Evolutionary conservation across 352 stramenopile genomes (phyloP), one percentile per base, ranked within the genome.

Genomic region (Aphanomyces astaci): DNA sequence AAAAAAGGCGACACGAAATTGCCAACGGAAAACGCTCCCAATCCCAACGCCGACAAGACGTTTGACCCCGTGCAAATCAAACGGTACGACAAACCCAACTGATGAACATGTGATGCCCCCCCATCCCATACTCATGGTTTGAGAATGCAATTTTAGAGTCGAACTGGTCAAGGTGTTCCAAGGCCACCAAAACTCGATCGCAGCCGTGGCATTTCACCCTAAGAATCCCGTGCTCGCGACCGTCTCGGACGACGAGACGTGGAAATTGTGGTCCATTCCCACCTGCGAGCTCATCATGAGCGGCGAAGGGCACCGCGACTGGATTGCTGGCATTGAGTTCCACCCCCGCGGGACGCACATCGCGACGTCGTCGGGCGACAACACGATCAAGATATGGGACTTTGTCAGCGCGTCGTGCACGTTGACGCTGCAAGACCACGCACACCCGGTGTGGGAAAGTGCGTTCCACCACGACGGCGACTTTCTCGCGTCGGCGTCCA

Each of bases 331-430:
- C 13, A 88, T 98, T 33, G 77, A 82, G 40, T 98, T 98, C 72
- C 91, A 98, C 62, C 94, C 94, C 5, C 78, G 79, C 22, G 94
- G 94, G 36, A 96, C 89, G 7, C 91, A 98, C 76, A 80, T 98
- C 5, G 91, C 90, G 1, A 98, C 89, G 22, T 89, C 84, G 2
- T 94, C 86, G 4, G 94, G 94, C 32, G 94, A 98, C 71, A 92
- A 90, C 70, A 97, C 89, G 5, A 83, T 98, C 63, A 98, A 98
- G 75, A 73, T 98, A 31, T 98, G 94, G 94, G 90, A 98, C 71
- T 98, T 98, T 72, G 80, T 91, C 19, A 79, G 79, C 49, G 91
- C 92, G 33, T 80, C 77, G 52, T 98, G 92, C 77, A 85, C 87
- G 15, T 74, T 90, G 43, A 98, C 92, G 46, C 78, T 98, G 46